Evolutionary conservation across 257 asterid genomes (phyloP).

Genomic region (Solanum gandarillasii): DNA sequence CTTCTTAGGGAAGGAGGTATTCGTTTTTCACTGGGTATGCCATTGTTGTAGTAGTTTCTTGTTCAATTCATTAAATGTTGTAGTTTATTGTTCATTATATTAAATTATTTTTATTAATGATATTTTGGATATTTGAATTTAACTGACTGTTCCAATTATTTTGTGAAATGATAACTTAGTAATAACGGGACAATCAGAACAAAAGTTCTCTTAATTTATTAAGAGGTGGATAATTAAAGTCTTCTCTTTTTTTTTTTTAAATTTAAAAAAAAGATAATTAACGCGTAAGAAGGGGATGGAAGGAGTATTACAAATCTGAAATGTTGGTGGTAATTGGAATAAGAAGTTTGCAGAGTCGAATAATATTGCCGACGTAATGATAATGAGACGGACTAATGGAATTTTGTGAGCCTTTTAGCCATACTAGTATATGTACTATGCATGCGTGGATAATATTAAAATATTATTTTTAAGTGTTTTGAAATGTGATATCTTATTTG

Average conservation of each 20-base stretch:
- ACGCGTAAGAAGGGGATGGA: not conserved
- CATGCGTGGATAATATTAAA: not conserved
- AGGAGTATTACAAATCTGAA: not conserved
- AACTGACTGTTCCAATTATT: not conserved
- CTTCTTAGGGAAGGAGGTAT: not conserved
- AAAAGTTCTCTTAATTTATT: not conserved
- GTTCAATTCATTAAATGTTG: not conserved
- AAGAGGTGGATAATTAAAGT: not conserved
- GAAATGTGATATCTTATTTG: not conserved
- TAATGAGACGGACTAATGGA: not conserved
- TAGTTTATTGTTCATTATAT: not conserved
- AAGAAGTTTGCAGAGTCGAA: not conserved
- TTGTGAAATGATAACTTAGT: not conserved
- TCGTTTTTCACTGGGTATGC: not conserved
- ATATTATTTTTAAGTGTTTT: not conserved
- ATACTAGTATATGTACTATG: too few species aligned
- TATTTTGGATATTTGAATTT: not conserved
- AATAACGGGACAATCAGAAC: not conserved
- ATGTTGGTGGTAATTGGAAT: not conserved
- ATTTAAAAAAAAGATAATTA: too few species aligned
- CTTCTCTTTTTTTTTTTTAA: not conserved
- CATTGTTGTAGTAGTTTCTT: not conserved
- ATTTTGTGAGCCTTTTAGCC: not conserved
- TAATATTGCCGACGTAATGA: not conserved
- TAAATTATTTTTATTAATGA: not conserved